Conservation (phyloP, 2,329 filamentous ascomycete species). For the Colletotrichum sp. region DNA sequence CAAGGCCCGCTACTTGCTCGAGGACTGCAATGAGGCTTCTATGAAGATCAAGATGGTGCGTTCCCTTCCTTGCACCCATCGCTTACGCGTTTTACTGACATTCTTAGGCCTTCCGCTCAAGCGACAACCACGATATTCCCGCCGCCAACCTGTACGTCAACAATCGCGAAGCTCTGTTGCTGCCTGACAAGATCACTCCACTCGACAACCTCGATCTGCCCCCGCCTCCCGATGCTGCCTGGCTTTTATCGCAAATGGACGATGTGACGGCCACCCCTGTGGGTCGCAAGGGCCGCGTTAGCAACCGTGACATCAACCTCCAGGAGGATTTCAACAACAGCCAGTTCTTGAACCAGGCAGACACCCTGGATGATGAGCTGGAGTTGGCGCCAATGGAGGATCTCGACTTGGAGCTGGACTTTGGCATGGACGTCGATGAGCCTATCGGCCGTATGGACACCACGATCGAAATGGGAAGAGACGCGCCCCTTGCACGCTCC, state of each 20-base stretch:
- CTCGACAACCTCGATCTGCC: conserved; percentile 80
- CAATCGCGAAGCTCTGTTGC: conserved; percentile 83
- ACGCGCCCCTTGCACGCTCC: conserved; percentile 72
- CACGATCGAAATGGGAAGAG: conserved; percentile 89
- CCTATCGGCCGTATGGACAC: conserved; percentile 55
- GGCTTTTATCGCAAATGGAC: conserved; percentile 79
- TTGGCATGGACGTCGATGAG: conserved; percentile 76
- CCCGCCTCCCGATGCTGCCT: conserved; percentile 86
- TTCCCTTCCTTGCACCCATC: background rate
- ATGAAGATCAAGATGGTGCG: conserved; percentile 98
- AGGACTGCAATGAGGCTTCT: conserved; percentile 96
- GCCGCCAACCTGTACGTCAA: conserved; percentile 82
- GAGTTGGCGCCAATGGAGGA: conserved; percentile 65
- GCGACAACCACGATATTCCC: conserved; percentile 87
- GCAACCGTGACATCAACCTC: conserved; percentile 70
- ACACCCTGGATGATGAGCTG: conserved; percentile 61
- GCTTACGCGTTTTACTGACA: conserved; percentile 34
- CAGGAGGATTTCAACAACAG: conserved; percentile 76
- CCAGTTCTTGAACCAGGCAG: conserved; percentile 78
- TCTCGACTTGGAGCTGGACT: conserved; percentile 75
- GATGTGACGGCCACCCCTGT: conserved; percentile 60
- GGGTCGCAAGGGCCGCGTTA: conserved; percentile 62
- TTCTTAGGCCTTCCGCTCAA: conserved; percentile 85
- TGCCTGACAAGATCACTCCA: conserved; percentile 92
- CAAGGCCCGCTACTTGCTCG: conserved; percentile 93